These are phyloP conservation scores for Eucalyptus marginata DNA, from an alignment of 345 rosid species.

Conservation along the genomic window DNA sequence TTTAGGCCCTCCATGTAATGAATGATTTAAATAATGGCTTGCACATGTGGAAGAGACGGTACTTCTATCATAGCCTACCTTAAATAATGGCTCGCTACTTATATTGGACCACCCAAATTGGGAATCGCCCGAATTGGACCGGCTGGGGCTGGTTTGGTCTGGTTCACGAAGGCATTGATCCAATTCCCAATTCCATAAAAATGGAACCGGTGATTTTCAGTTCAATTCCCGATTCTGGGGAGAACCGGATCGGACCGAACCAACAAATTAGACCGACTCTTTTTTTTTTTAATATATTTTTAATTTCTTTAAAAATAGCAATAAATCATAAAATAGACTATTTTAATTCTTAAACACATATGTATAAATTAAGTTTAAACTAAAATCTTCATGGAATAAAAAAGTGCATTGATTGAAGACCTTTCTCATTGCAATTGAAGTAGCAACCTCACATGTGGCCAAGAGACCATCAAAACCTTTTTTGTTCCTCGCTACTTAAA, in stretches of 20 bases:
- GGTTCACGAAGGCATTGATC: accelerated
- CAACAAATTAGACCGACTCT: accelerated
- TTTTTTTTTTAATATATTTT: too few relatives aligned
- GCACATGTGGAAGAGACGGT: not conserved
- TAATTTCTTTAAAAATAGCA: too few relatives aligned
- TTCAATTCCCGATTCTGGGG: accelerated
- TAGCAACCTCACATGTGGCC: too few relatives aligned
- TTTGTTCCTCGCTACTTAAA: too few relatives aligned
- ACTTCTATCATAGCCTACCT: not conserved
- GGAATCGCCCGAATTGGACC: accelerated
- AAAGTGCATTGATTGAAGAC: too few relatives aligned
- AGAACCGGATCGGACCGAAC: accelerated
- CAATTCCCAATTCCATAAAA: accelerated
- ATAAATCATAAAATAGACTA: too few relatives aligned
- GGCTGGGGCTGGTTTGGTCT: accelerated
- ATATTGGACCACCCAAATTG: accelerated
- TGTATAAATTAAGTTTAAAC: too few relatives aligned
- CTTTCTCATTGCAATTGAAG: too few relatives aligned
- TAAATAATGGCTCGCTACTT: too few relatives aligned
- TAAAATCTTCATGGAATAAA: too few relatives aligned
- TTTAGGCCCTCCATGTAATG: not conserved
- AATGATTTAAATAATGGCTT: not conserved
- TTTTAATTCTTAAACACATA: too few relatives aligned
- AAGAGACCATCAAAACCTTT: too few relatives aligned
- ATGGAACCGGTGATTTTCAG: accelerated